Evolutionary conservation across 352 stramenopile genomes (phyloP).

Genomic region (Globisporangium canariense): DNA sequence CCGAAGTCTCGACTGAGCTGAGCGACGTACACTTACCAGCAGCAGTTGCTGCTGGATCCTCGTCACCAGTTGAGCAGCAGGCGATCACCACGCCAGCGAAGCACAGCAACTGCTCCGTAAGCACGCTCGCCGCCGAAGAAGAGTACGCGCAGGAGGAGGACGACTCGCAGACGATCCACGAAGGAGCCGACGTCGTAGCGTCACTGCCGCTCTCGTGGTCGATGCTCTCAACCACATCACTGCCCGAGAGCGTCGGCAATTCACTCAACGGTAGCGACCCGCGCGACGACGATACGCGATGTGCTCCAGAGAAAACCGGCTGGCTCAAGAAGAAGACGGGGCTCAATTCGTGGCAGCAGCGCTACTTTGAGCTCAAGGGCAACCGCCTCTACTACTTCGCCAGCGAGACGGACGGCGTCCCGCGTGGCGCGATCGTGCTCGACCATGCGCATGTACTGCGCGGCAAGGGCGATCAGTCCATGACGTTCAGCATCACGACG

Average conservation of each 20-base stretch:
- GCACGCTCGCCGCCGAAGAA: constrained; percentile 21
- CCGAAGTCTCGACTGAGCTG: not conserved
- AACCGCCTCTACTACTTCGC: constrained; percentile 81
- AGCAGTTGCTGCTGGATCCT: not conserved
- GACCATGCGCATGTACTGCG: constrained; percentile 67
- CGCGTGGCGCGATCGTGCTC: constrained; percentile 63
- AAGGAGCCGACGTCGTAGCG: constrained; percentile 33
- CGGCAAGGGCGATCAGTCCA: constrained; percentile 54
- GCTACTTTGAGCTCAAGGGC: constrained; percentile 82
- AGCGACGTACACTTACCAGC: not conserved
- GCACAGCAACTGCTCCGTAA: constrained; percentile 21
- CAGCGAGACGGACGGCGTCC: constrained; percentile 67
- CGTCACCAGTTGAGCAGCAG: not conserved
- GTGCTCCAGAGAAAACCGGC: constrained; percentile 57
- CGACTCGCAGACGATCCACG: constrained; percentile 14
- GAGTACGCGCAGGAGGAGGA: constrained; percentile 9
- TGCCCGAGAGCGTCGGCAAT: constrained; percentile 24
- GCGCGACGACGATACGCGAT: constrained; percentile 24
- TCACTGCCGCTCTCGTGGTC: constrained; percentile 50
- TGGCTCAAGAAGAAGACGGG: constrained; percentile 83
- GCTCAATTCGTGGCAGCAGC: constrained; percentile 70
- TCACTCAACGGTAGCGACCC: constrained; percentile 22
- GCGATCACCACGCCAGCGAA: not conserved
- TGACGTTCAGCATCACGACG: constrained; percentile 70
- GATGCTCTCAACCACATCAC: constrained; percentile 60